These are phyloP conservation scores for Daldinia vernicosa DNA, from an alignment of 495 filamentous ascomycete genomes.

Conservation along the genomic window DNA sequence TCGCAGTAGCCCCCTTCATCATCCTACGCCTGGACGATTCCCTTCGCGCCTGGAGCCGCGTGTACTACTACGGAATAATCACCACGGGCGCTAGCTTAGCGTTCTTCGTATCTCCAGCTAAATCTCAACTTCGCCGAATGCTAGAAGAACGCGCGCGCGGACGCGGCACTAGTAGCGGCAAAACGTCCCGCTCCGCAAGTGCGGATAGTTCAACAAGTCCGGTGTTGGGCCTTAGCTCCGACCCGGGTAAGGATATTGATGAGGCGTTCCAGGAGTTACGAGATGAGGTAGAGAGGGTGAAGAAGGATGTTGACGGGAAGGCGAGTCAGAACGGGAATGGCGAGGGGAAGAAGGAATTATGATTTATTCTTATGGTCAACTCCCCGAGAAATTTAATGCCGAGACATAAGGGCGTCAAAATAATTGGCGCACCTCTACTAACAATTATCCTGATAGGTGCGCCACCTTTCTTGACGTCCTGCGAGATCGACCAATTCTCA, in stretches of 20 bases:
- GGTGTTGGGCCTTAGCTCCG: conserved; percentile 78
- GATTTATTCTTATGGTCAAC: background rate
- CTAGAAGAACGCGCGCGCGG: conserved; percentile 65
- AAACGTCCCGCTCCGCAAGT: conserved; percentile 46
- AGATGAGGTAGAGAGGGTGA: conserved; percentile 63
- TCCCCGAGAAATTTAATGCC: background rate
- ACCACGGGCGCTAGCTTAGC: conserved; percentile 68
- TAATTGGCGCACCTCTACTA: too few species aligned
- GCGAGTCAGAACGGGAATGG: background rate
- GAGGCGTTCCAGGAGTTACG: conserved; percentile 81
- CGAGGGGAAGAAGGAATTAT: conserved; percentile 19
- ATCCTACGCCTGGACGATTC: conserved; percentile 74
- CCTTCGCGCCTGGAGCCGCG: conserved; percentile 76
- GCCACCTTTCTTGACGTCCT: too few species aligned
- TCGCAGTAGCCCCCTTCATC: conserved; percentile 83
- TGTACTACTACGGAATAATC: conserved; percentile 88
- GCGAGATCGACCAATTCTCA: background rate
- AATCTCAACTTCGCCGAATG: conserved; percentile 63
- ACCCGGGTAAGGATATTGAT: conserved; percentile 79
- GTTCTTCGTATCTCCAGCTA: conserved; percentile 84
- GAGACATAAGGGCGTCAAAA: too few species aligned
- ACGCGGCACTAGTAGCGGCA: conserved; percentile 43
- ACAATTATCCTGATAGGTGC: too few species aligned
- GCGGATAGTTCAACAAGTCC: conserved; percentile 56
- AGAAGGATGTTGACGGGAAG: background rate